These are phyloP conservation scores for Penicillium odoratum DNA, from an alignment of 495 filamentous ascomycete species.

Conservation along the genomic window DNA sequence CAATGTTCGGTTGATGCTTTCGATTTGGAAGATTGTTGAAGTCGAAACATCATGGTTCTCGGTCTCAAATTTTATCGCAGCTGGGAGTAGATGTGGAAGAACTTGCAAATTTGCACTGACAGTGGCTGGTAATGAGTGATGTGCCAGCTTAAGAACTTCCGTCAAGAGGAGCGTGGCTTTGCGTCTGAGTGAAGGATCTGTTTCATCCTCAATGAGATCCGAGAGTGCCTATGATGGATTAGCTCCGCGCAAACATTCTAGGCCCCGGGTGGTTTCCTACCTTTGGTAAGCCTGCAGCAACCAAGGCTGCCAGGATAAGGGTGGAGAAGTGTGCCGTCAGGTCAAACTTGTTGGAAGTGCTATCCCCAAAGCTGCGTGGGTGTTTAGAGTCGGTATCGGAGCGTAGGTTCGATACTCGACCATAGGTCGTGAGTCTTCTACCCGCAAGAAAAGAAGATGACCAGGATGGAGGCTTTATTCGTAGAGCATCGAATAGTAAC, in stretches of 20 bases:
- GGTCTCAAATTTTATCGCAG: conserved; percentile 67
- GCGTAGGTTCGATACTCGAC: conserved; percentile 85
- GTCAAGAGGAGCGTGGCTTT: conserved; percentile 90
- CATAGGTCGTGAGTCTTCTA: conserved; percentile 88
- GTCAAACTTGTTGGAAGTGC: conserved; percentile 69
- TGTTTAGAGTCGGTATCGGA: conserved; percentile 53
- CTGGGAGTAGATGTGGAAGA: conserved; percentile 75
- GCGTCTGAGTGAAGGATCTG: conserved; percentile 73
- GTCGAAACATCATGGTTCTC: conserved; percentile 78
- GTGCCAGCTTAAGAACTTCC: conserved; percentile 85
- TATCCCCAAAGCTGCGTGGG: conserved; percentile 50
- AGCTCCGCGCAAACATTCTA: conserved; percentile 1
- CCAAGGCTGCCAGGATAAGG: conserved; percentile 79
- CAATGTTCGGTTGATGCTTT: conserved; percentile 91
- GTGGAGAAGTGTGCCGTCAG: conserved; percentile 92
- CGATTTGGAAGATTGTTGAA: conserved; percentile 91
- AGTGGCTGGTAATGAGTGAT: conserved; percentile 73
- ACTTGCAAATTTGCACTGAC: conserved; percentile 82
- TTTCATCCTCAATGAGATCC: conserved; percentile 65
- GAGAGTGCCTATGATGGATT: conserved; percentile 53
- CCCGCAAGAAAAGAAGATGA: conserved; percentile 94
- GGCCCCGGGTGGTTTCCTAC: conserved; percentile 37
- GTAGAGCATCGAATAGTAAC: conserved; percentile 83
- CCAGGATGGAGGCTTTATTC: conserved; percentile 96
- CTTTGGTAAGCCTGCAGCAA: conserved; percentile 77